Evolutionary conservation across 768 basidiomycete species (phyloP).

Genomic region (Termitomyces eurrhizus): DNA sequence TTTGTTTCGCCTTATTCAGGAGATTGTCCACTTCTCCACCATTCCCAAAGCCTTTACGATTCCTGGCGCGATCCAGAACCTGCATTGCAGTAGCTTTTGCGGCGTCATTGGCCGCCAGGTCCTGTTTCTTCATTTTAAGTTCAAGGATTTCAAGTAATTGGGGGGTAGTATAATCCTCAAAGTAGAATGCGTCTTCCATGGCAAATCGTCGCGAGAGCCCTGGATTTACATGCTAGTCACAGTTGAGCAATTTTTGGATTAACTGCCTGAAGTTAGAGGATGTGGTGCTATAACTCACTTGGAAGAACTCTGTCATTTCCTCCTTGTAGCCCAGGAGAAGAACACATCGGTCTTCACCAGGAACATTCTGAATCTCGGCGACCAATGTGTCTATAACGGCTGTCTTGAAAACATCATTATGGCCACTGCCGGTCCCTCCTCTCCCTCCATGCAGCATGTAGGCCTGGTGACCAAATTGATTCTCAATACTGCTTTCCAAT

Average conservation of each 20-base stretch:
- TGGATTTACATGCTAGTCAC: neutral
- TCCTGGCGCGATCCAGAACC: neutral
- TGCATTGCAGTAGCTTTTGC: neutral
- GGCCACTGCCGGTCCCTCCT: neutral
- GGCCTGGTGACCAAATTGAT: neutral
- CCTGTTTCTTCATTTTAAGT: neutral
- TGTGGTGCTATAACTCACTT: conserved; percentile 30
- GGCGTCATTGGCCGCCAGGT: neutral
- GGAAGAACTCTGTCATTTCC: conserved; percentile 73
- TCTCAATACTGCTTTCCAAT: neutral
- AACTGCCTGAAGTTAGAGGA: neutral
- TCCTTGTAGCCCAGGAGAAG: conserved; percentile 62
- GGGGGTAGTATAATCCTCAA: neutral
- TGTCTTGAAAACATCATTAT: conserved; percentile 52
- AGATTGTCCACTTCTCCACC: conserved; percentile 2
- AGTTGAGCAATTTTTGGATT: neutral
- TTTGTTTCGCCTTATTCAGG: neutral
- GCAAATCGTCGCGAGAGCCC: conserved; percentile 1
- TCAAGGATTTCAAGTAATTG: neutral
- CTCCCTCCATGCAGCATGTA: neutral
- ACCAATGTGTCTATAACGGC: conserved; percentile 74
- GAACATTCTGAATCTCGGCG: conserved; percentile 65
- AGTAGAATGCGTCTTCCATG: conserved; percentile 1
- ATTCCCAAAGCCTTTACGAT: neutral
- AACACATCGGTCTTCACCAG: conserved; percentile 69